Percentiles rank a stretch among this genome's conserved stretches.
These are phyloP conservation scores for Fusarium praegraminearum DNA, from an alignment of 2,329 filamentous ascomycete species.

Conservation along the genomic window DNA sequence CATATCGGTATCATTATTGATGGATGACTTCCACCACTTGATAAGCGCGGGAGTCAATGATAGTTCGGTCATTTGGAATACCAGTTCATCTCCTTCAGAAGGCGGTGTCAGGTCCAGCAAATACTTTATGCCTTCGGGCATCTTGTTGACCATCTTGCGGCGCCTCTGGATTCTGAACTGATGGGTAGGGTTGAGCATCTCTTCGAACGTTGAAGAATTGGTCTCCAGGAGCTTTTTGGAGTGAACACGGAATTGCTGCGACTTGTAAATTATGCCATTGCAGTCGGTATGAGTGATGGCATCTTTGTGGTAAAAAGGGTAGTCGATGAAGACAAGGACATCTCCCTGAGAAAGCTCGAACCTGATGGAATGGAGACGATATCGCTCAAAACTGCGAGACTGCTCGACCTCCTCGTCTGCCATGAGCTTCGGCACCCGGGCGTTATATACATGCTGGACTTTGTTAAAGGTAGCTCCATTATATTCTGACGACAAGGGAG, in stretches of 20 bases:
- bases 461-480: constrained; percentile 39
- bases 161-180: constrained; percentile 57
- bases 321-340: constrained; percentile 59
- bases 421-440: constrained; percentile 23
- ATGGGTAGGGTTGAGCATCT: constrained; percentile 57
- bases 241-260: constrained; percentile 58
- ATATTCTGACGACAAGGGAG: constrained; percentile 34
- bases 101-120: constrained; percentile 74
- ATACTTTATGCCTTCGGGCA: constrained; percentile 64
- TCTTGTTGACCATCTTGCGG: constrained; percentile 51
- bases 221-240: constrained; percentile 61
- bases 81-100: constrained; percentile 70
- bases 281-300: constrained; percentile 49
- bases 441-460: not conserved
- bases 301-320: constrained; percentile 45
- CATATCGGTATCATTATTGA: constrained; percentile 48
- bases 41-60: constrained; percentile 68
- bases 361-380: constrained; percentile 44
- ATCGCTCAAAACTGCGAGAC: constrained; percentile 45
- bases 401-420: constrained; percentile 29
- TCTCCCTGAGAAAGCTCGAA: constrained; percentile 55
- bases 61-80: constrained; percentile 68
- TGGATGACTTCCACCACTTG: constrained; percentile 63
- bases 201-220: constrained; percentile 61
- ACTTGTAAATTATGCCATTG: constrained; percentile 50